A percentile compares a stretch with the other conserved stretches of the same genome.
phyloP scores from a whole-genome alignment of 192 early-diverging fungal species.

The Phycomyces nitens region DNA sequence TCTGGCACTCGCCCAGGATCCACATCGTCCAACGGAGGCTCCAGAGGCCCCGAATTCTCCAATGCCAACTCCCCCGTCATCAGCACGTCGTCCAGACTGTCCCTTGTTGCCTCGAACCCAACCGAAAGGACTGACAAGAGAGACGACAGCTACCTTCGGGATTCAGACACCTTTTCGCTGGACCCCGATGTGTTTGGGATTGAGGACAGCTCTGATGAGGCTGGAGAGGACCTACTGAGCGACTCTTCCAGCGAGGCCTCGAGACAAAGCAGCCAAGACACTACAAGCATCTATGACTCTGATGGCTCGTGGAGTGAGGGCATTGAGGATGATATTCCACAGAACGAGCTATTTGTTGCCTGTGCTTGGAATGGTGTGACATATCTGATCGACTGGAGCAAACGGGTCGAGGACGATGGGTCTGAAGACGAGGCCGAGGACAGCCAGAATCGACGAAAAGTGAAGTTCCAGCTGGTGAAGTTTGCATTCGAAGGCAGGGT shows the following conservation, averaged over 20 bases:
- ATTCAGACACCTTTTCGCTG: neutral
- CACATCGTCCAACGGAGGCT: too few species aligned
- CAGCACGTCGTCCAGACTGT: conserved; percentile 5
- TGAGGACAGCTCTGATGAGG: neutral
- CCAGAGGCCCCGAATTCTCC: neutral
- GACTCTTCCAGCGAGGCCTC: neutral
- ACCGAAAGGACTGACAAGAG: neutral
- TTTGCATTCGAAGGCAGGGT: conserved; percentile 58
- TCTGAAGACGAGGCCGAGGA: neutral
- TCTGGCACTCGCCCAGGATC: too few species aligned
- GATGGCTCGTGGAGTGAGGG: conserved; percentile 17
- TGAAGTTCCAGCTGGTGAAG: conserved; percentile 46
- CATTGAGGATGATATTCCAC: conserved; percentile 20
- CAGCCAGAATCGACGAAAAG: too few species aligned
- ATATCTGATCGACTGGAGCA: conserved; percentile 51
- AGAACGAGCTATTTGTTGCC: conserved; percentile 49
- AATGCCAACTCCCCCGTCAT: neutral
- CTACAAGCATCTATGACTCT: conserved; percentile 13
- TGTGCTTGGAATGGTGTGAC: conserved; percentile 59
- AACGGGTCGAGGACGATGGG: conserved; percentile 8
- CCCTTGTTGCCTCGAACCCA: neutral
- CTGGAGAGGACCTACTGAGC: neutral
- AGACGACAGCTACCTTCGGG: too few species aligned
- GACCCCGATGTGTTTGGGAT: neutral
- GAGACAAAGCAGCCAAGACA: conserved; percentile 1